These are phyloP conservation scores for Pouteria glomerata DNA, from an alignment of 148 eudicot species.

Conservation along the genomic window DNA sequence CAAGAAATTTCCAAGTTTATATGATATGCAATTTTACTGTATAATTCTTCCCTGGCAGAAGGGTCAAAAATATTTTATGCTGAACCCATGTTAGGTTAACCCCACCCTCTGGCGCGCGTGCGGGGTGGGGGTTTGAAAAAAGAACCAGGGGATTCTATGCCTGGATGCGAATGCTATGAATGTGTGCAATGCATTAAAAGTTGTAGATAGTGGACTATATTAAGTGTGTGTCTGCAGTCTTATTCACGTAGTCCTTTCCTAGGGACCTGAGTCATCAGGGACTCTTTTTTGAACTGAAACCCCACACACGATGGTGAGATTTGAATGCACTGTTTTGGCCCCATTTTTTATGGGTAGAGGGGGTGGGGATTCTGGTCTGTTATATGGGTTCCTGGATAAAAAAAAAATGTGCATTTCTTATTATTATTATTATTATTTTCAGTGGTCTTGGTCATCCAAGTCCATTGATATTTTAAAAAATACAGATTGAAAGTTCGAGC, in stretches of 20 bases:
- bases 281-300: neutral
- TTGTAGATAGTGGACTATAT: no score
- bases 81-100: neutral
- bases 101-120: no score
- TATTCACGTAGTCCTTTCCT: no score
- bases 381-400: neutral
- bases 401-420: no score
- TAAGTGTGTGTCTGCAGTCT: no score
- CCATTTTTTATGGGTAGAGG: neutral
- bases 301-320: neutral
- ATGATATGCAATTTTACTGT: neutral
- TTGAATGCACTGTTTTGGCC: neutral
- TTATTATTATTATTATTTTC: neutral
- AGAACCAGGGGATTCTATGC: neutral
- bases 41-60: neutral
- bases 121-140: no score
- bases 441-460: neutral
- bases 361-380: neutral
- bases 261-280: neutral
- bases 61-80: neutral
- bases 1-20: neutral
- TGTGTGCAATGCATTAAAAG: no score
- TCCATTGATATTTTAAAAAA: neutral
- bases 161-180: neutral
- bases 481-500: neutral